Base-by-base conservation (phyloP, 306 rosid species). In the Trifolium subterraneum region DNA sequence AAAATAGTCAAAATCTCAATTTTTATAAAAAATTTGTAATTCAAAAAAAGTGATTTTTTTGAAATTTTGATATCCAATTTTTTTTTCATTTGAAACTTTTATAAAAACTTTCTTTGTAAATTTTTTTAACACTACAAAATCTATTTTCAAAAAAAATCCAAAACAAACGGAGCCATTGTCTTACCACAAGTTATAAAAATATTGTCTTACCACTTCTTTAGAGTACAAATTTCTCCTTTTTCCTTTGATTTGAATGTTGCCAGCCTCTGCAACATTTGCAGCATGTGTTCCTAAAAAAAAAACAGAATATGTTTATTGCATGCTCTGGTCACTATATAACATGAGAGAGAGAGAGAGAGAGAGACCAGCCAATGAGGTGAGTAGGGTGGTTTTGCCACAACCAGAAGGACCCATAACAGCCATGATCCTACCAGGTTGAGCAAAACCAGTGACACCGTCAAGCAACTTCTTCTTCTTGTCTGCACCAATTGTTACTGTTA, bases 351-450 rank as follows among this genome's bases (percentile, higher is more conserved):
- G 55, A 50, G 55, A 50, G 19, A 48, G 58, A 50, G 55, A 48
- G 31, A 55, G 31, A 55, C 82, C 86, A 33, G 96, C 85, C 8
- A 87, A 70, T 14, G 90, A 62, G 74, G 75, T 74, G 66, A 90
- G 96, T 10, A 90, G 80, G 19, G 92, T 87, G 79, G 96, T 86
- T 79, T 90, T 90, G 29, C 96, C 92, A 23, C 78, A 84, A 33
- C 96, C 96, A 50, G 96, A 90, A 64, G 96, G 96, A 71, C 96
- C 96, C 88, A 90, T 87, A 47, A 90, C 64, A 5, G 90, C 96
- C 87, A 77, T 83, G 77, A 90, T 70, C 58, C 82, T 79, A 58
- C 83, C 87, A 11, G 92, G 73, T 65, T 86, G 80, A 52, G 90
- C 92, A 55, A 22, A 88, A 38, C 89, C 96, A 29, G 79, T 84